Evolutionary conservation across 495 filamentous ascomycete species (phyloP), one percentile per base, ranked within the genome.

Genomic region (Penicillium cinerascens): DNA sequence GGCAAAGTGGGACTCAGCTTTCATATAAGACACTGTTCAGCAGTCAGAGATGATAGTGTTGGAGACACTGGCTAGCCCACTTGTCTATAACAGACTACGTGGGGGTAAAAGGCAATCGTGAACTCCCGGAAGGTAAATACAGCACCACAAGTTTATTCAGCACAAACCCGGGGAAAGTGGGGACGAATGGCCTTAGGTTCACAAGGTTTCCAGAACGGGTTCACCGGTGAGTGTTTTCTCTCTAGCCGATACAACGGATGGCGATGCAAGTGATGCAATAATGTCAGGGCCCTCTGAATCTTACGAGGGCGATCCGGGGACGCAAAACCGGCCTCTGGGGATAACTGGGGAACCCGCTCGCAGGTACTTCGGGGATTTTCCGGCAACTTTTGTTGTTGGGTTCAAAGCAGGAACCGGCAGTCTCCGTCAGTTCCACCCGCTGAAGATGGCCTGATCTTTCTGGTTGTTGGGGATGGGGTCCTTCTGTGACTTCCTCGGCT

Each of bases 201-300:
- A 6, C 22, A 23, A 23, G 22, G 22, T 23, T 23, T 6, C 22
- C 22, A 23, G 22, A 23, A 23, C 22, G 22, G 22, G 3, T 23
- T 23, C 22, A 23, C 41, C 60, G 56, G 60, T 63, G 60, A 63
- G 25, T 38, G 26, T 37, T 56, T 63, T 56, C 56, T 46, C 26
- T 35, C 49, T 60, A 56, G 59, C 22, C 17, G 47, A 49, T 22
- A 42, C 26, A 35, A 44, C 36, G 41, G 33, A 44, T 21, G 35
- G 35, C 18, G 45, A 50, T 37, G 53, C 18, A 42, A 36, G 23
- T 52, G 42, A 46, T 46, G 22, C 33, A 45, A 46, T 40, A 45
- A 46, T 40, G 15, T 7, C 20, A 44, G 9, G 18, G 5, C 1
- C 22, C 22, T 23, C 22, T 2, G 22, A 23, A 3, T 23, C 22